These are phyloP conservation scores for Sphaerobolus stellatus DNA, from an alignment of 1,284 basidiomycete genomes.

Conservation along the genomic window DNA sequence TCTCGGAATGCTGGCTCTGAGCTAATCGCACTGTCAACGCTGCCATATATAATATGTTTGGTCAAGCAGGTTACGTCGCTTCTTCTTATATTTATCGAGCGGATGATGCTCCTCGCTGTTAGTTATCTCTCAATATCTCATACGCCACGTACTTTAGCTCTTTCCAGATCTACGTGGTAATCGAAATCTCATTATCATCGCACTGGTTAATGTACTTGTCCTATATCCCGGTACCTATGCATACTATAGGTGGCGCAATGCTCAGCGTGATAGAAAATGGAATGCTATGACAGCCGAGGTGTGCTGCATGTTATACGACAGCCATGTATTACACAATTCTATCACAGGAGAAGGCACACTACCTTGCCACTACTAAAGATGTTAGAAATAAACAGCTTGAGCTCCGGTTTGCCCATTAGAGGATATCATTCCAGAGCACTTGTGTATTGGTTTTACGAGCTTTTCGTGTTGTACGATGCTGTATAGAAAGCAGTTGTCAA, in stretches of 20 bases:
- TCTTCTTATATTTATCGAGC: conserved; percentile 47
- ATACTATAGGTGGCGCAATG: conserved; percentile 54
- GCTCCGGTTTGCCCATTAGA: conserved; percentile 57
- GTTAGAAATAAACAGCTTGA: conserved; percentile 56
- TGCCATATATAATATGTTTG: conserved; percentile 59
- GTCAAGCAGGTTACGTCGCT: conserved; percentile 47
- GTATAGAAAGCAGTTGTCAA: no score
- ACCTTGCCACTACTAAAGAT: conserved; percentile 57
- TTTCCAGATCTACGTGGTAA: conserved; percentile 50
- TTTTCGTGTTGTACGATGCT: not conserved
- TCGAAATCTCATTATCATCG: conserved; percentile 43
- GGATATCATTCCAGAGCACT: no score
- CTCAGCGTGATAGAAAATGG: conserved; percentile 48
- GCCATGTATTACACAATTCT: not conserved
- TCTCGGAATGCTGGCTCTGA: conserved; percentile 57
- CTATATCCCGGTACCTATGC: conserved; percentile 51
- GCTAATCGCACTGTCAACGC: conserved; percentile 53
- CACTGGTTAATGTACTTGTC: conserved; percentile 45
- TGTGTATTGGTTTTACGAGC: not conserved
- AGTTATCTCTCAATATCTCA: no score
- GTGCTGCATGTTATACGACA: conserved; percentile 16
- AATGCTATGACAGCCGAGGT: conserved; percentile 50
- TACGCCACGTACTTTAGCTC: not conserved
- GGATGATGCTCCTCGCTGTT: conserved; percentile 54
- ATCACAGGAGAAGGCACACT: conserved; percentile 50